A percentile compares a stretch with the other conserved stretches of the same genome.
Evolutionary conservation across 306 rosid species (phyloP).

Genomic region (Glycine soja): DNA sequence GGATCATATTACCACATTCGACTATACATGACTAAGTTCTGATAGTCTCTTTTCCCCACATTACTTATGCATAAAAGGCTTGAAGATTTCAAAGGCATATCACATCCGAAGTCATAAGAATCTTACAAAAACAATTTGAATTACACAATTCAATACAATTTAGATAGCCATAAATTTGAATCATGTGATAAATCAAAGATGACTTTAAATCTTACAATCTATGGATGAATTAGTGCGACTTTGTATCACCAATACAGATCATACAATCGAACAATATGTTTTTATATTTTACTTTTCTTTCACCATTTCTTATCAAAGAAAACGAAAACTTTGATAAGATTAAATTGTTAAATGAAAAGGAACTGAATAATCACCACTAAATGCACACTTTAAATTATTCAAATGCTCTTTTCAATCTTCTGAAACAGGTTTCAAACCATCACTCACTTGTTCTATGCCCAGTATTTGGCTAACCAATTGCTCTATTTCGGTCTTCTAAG

Average conservation of each 20-base stretch:
- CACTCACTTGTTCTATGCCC: background rate
- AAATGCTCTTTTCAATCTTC: background rate
- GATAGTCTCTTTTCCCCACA: background rate
- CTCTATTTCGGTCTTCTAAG: background rate
- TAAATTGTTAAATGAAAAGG: background rate
- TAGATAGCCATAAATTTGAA: background rate
- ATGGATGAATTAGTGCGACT: background rate
- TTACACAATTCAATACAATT: background rate
- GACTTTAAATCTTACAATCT: background rate
- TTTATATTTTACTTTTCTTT: background rate
- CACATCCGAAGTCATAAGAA: background rate
- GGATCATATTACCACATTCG: background rate
- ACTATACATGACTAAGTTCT: background rate
- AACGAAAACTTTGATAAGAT: background rate
- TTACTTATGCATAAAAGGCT: background rate
- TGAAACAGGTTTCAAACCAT: background rate
- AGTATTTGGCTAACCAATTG: background rate
- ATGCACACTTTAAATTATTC: background rate
- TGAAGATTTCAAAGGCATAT: background rate
- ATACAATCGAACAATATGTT: background rate
- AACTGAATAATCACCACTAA: background rate
- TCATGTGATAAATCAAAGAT: background rate
- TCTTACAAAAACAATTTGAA: background rate
- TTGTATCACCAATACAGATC: background rate
- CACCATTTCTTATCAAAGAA: background rate